Conservation (phyloP, 2,329 filamentous ascomycete genomes). For the Ambrosiella cleistominuta region DNA sequence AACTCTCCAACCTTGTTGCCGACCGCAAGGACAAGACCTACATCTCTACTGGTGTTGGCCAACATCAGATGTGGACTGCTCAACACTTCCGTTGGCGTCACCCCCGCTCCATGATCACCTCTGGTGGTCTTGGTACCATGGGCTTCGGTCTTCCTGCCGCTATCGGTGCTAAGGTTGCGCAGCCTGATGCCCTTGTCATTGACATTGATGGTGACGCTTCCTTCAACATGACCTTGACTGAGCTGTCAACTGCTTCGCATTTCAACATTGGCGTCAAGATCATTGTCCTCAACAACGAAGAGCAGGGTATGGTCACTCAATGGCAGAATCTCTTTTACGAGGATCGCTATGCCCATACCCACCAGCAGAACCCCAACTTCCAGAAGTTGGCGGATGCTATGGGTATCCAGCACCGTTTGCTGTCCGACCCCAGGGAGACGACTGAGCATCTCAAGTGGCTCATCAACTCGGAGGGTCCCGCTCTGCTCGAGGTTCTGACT, state of each 20-base stretch:
- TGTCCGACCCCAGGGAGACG: slow-evolving; percentile 59
- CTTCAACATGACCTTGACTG: slow-evolving; percentile 95
- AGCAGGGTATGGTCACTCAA: slow-evolving; percentile 92
- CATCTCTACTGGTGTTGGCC: slow-evolving; percentile 86
- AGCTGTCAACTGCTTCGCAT: slow-evolving; percentile 80
- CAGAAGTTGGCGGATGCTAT: slow-evolving; percentile 85
- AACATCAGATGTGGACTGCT: slow-evolving; percentile 97
- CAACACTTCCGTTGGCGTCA: slow-evolving; percentile 93
- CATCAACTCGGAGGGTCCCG: slow-evolving; percentile 58
- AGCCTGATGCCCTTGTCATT: slow-evolving; percentile 63
- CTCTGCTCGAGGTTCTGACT: slow-evolving; percentile 77
- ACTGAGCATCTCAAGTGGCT: slow-evolving; percentile 71
- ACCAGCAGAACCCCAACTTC: slow-evolving; percentile 81
- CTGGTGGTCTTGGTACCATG: slow-evolving; percentile 76
- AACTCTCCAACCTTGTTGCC: slow-evolving; percentile 68
- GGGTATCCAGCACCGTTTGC: slow-evolving; percentile 60
- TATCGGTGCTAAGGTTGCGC: slow-evolving; percentile 81
- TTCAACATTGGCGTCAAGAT: slow-evolving; percentile 96
- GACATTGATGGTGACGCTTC: slow-evolving; percentile 98
- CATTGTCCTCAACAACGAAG: slow-evolving; percentile 88
- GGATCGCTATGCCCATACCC: slow-evolving; percentile 72
- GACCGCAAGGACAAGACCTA: slow-evolving; percentile 67
- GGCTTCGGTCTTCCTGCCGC: slow-evolving; percentile 86
- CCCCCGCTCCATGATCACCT: slow-evolving; percentile 88
- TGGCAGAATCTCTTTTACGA: slow-evolving; percentile 94